Evolutionary conservation across 176 grass and related monocot species (phyloP).

Genomic region (Carex pumila): DNA sequence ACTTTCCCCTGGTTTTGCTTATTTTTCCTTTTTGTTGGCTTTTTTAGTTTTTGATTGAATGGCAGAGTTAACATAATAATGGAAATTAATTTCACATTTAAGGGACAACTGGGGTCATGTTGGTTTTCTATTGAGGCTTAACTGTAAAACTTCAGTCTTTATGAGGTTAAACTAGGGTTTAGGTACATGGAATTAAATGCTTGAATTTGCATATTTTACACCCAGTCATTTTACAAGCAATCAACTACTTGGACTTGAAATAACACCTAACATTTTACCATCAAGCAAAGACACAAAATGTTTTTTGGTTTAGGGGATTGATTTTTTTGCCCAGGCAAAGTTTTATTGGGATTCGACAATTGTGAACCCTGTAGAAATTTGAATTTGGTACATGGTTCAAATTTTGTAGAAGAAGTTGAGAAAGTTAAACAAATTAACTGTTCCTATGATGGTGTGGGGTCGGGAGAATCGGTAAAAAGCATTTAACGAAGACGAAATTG

Average conservation of each 20-base stretch:
- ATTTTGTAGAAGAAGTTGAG: slow-evolving; percentile 1
- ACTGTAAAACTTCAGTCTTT: neutral
- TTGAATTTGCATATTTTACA: neutral
- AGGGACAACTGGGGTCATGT: neutral
- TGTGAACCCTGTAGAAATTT: neutral
- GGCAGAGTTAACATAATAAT: neutral
- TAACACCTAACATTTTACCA: neutral
- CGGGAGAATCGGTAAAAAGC: slow-evolving; percentile 97
- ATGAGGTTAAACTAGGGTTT: neutral
- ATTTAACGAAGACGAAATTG: slow-evolving; percentile 57
- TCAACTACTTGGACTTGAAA: neutral
- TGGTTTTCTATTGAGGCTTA: neutral
- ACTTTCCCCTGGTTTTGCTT: neutral
- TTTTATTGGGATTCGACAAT: neutral
- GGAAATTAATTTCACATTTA: neutral
- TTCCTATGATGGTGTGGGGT: slow-evolving; percentile 98
- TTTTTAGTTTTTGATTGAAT: neutral
- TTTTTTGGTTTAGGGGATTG: neutral
- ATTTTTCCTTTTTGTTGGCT: neutral
- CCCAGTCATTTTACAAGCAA: neutral
- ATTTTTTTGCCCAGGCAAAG: too few species aligned
- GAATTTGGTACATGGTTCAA: neutral
- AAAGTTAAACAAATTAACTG: slow-evolving; percentile 53
- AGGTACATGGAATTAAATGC: neutral
- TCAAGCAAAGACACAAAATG: neutral